Base-by-base conservation (phyloP, 2,329 filamentous ascomycete species). In the Pyricularia pennisetigena region DNA sequence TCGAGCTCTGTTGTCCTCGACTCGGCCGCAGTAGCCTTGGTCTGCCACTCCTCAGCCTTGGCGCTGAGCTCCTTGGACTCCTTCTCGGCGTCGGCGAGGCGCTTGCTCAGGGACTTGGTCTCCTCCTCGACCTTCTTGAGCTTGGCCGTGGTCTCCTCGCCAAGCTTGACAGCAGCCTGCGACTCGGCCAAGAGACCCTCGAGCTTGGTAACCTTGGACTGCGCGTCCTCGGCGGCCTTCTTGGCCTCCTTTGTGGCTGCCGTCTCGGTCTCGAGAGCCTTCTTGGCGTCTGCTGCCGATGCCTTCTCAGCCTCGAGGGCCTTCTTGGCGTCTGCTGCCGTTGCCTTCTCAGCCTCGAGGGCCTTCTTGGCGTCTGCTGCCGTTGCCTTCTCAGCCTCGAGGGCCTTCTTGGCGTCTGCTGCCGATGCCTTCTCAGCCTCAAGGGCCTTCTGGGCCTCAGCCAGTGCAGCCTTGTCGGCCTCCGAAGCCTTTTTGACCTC, bases 1-100 rank as follows among this genome's bases (percentile, higher is more conserved):
- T 67, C 66, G 57, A 67, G 66, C 66, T 67, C 49, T 35, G 28
- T 49, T 14, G 57, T 64, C 66, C 57, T 67, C n/a, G 24, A 41
- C 66, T 63, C 59, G 30, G 57, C 66, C n/a, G 54, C 41, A 24
- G 59, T 64, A 12, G 57, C 57, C 66, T 67, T 63, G 32, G 30
- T 35, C 30, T 67, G n/a, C 29, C n/a, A 57, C 29, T 62, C 66
- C 66, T 67, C 66, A 29, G 54, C 41, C 66, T 67, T 63, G 54
- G 66, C 5, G 30, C 23, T 30, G 2, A 66, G 41, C 35, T 66
- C 65, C 66, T 64, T 63, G 30, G 32, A 61, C 66, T 67, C 26
- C 57, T 35, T 32, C 66, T 67, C 66, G 57, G 66, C 49, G 16
- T 35, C 35, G 41, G 64, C 23, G 28, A 66, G 35, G 41, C 64